Conservation (phyloP, 2,329 filamentous ascomycete genomes). For the Plectosphaerella plurivora region DNA sequence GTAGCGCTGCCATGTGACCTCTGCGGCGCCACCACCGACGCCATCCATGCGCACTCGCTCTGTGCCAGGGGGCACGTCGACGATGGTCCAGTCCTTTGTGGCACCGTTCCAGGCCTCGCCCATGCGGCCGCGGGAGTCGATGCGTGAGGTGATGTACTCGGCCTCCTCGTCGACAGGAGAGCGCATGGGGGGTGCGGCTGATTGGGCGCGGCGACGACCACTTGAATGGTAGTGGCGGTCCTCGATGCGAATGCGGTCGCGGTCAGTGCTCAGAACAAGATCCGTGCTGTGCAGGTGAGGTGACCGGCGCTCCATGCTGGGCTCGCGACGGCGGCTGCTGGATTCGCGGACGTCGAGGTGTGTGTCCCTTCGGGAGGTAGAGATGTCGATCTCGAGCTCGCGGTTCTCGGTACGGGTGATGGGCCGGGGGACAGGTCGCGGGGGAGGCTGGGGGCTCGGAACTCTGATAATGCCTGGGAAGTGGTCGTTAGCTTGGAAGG, state of each 20-base stretch:
- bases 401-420: slow-evolving; percentile 39
- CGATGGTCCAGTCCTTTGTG: slow-evolving; percentile 73
- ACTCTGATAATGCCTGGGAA: slow-evolving; percentile 40
- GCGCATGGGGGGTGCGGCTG: slow-evolving; percentile 40
- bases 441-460: slow-evolving; percentile 43
- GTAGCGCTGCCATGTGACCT: slow-evolving; percentile 75
- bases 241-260: slow-evolving; percentile 40
- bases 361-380: slow-evolving; percentile 45
- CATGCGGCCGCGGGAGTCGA: slow-evolving; percentile 58
- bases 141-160: slow-evolving; percentile 52
- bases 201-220: slow-evolving; percentile 46
- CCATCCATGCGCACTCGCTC: slow-evolving; percentile 81
- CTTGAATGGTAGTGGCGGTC: slow-evolving; percentile 31
- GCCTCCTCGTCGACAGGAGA: slow-evolving; percentile 54
- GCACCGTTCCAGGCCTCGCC: slow-evolving; percentile 72
- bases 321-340: slow-evolving; percentile 26
- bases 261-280: slow-evolving; percentile 57
- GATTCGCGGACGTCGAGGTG: slow-evolving; percentile 51
- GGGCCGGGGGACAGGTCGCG: slow-evolving; percentile 42
- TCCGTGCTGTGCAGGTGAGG: slow-evolving; percentile 56
- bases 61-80: slow-evolving; percentile 81
- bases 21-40: slow-evolving; percentile 67
- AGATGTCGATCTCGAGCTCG: slow-evolving; percentile 60
- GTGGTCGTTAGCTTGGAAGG: slow-evolving; percentile 6
- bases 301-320: slow-evolving; percentile 32